Evolutionary conservation across 441 rosid species (phyloP).

Genomic region (Arabidopsis lyrata): DNA sequence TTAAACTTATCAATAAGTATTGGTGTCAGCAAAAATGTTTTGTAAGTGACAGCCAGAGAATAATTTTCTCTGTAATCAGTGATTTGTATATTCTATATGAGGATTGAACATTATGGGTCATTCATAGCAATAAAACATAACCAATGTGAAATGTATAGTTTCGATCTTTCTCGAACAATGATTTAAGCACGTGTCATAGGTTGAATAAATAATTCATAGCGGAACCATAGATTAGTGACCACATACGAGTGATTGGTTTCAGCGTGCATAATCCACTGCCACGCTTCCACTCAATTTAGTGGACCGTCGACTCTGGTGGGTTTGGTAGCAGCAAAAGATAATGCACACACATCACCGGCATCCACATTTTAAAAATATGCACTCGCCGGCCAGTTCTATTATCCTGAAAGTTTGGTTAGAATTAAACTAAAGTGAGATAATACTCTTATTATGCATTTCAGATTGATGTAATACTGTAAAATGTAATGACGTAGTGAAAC

Average conservation of each 20-base stretch:
- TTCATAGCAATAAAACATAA: slow-evolving; percentile 32
- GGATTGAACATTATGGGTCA: slow-evolving; percentile 32
- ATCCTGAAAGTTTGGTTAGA: not conserved
- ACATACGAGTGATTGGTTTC: slow-evolving; percentile 11
- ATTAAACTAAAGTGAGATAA: not conserved
- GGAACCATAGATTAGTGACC: slow-evolving; percentile 35
- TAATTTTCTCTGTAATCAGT: not conserved
- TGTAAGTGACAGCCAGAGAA: slow-evolving; percentile 3
- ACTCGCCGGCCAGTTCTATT: not conserved
- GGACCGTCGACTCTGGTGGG: slow-evolving; percentile 40
- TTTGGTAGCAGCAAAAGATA: slow-evolving; percentile 29
- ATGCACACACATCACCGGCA: slow-evolving; percentile 24
- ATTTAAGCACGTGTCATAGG: slow-evolving; percentile 36
- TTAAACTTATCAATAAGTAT: not conserved
- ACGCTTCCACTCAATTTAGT: slow-evolving; percentile 37
- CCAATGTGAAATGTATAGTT: slow-evolving; percentile 13
- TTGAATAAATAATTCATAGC: slow-evolving; percentile 18
- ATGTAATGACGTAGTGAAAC: not conserved
- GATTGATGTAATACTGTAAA: not conserved
- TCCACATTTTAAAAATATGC: slow-evolving; percentile 13
- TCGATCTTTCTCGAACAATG: slow-evolving; percentile 34
- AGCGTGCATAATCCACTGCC: slow-evolving; percentile 33
- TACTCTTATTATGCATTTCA: not conserved
- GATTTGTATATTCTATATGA: not conserved
- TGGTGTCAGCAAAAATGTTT: slow-evolving; percentile 4